Evolutionary conservation across 2,329 filamentous ascomycete genomes (phyloP), one percentile per base, ranked within the genome.

Genomic region (Ramichloridium luteum): DNA sequence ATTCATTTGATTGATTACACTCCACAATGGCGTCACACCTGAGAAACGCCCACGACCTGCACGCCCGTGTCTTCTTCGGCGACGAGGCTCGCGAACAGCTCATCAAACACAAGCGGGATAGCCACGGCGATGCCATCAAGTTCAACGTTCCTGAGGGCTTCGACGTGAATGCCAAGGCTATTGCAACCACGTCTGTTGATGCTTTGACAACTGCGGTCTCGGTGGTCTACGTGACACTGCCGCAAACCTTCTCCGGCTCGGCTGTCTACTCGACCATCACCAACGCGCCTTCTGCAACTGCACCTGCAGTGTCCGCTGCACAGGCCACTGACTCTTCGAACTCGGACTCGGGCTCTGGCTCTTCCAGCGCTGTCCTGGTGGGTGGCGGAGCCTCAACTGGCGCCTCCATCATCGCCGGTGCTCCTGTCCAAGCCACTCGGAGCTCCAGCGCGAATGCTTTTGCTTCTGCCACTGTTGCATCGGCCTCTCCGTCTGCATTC

Each of bases 171-270:
- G 16, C 23, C 5, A 20, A 11, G 9, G 12, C 14, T 25, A 13
- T 25, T 5, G 30, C 25, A 23, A 30, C 9, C 25, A 38, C 30
- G 18, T 31, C 25, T n/a, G n/a, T 23, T n/a, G 8, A 23, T 8
- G 8, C 20, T 8, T 8, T 23, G 20, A 23, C 20, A 28, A 59
- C 57, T 1, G 47, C 58, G 16, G 49, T 56, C 13, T 56, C 54
- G 4, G 53, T 68, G 15, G 62, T 74, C 34, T 73, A 72, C 51
- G 60, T 69, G 28, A 74, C 70, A 0, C 55, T 64, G 12, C 47
- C 58, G 50, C 61, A 35, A 39, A 69, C 67, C 27, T 74, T 74
- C 42, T 50, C 56, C 14, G 70, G 68, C 18, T 54, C 60, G 6
- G 52, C 49, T 17, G 45, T 49, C 22, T 56, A 51, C 30, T 44